These are phyloP conservation scores for Canavalia ensiformis DNA, from an alignment of 306 rosid species.

Conservation along the genomic window DNA sequence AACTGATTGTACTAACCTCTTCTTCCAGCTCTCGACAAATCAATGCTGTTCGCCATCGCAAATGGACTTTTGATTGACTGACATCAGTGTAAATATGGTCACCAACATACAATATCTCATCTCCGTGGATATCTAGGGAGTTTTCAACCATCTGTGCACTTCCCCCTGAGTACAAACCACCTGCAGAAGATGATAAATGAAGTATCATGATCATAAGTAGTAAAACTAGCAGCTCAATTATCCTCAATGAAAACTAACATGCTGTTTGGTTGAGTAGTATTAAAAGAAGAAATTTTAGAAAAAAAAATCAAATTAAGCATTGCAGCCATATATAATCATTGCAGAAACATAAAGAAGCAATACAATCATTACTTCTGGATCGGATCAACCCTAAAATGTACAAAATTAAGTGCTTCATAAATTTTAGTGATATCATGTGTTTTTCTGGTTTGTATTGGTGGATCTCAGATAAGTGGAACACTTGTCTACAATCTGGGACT, in stretches of 20 bases:
- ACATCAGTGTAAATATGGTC: constrained; percentile 99
- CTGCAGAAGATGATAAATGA: constrained; percentile 58
- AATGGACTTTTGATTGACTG: constrained; percentile 94
- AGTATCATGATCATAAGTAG: constrained; percentile 27
- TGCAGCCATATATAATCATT: constrained; percentile 18
- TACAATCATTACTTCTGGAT: constrained; percentile 8
- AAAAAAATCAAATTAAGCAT: constrained; percentile 19
- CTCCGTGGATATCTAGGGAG: constrained; percentile 87
- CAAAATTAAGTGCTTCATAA: constrained; percentile 6
- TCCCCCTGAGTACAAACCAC: constrained; percentile 97
- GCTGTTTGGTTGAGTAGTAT: constrained; percentile 6
- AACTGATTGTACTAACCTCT: constrained; percentile 67
- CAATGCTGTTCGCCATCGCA: constrained; percentile 97
- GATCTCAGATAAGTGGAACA: constrained; percentile 6
- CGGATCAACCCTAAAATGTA: constrained; percentile 11
- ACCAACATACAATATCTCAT: constrained; percentile 96
- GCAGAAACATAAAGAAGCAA: constrained; percentile 1
- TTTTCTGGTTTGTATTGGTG: constrained; percentile 31
- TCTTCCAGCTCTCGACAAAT: constrained; percentile 96
- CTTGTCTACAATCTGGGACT: constrained; percentile 1
- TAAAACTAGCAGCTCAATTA: constrained; percentile 30
- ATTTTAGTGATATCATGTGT: constrained; percentile 12
- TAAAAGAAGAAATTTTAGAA: not conserved
- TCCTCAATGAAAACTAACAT: constrained; percentile 12
- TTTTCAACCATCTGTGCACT: constrained; percentile 97